phyloP scores from a whole-genome alignment of 2,329 filamentous ascomycete genomes.

The Xylariaceae sp. region DNA sequence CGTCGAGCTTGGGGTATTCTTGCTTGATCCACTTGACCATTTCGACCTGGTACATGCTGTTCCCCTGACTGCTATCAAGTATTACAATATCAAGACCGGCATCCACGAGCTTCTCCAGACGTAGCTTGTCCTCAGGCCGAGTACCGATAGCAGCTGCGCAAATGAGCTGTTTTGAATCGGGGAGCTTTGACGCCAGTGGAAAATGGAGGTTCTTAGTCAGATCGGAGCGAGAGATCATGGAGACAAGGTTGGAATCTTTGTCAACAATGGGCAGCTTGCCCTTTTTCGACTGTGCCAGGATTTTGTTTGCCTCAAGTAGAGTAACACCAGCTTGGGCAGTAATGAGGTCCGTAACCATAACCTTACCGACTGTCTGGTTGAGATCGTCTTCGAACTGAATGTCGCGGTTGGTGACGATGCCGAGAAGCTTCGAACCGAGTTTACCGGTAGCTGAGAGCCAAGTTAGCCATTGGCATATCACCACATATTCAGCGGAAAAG shows the following conservation, averaged over 20 bases:
- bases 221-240: slow-evolving; percentile 89
- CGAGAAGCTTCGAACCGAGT: slow-evolving; percentile 90
- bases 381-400: slow-evolving; percentile 89
- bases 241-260: slow-evolving; percentile 76
- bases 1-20: slow-evolving; percentile 79
- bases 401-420: slow-evolving; percentile 96
- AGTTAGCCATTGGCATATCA: slow-evolving; percentile 36
- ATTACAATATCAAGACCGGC: slow-evolving; percentile 94
- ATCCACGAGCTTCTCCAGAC: slow-evolving; percentile 83
- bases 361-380: slow-evolving; percentile 69
- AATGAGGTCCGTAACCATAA: slow-evolving; percentile 94
- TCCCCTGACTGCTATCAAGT: slow-evolving; percentile 94
- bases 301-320: slow-evolving; percentile 83
- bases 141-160: slow-evolving; percentile 94
- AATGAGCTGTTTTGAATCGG: slow-evolving; percentile 95
- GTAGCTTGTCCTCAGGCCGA: slow-evolving; percentile 83
- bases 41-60: slow-evolving; percentile 97
- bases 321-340: slow-evolving; percentile 81
- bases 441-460: slow-evolving; percentile 73
- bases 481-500: slow-evolving; percentile 11
- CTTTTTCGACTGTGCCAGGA: slow-evolving; percentile 94
- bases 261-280: slow-evolving; percentile 95
- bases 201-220: slow-evolving; percentile 98
- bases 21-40: slow-evolving; percentile 97
- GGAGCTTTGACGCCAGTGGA: slow-evolving; percentile 91